phyloP scores from a whole-genome alignment of 441 rosid genomes.

The Erysimum cheiri region DNA sequence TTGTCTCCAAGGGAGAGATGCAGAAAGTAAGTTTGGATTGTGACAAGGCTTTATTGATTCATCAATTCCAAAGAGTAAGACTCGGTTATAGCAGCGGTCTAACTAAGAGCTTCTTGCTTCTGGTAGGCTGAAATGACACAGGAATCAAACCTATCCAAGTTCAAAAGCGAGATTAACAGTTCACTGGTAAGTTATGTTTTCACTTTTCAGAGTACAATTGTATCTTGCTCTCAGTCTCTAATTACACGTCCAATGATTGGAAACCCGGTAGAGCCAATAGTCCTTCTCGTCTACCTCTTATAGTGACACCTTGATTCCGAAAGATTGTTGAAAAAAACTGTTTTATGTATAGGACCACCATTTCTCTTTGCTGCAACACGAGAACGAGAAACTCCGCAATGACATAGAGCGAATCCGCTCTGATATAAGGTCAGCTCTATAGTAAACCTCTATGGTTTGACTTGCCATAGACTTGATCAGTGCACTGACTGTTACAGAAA shows the following conservation, averaged over 20 bases:
- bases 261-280: not conserved
- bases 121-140: conserved; percentile 62
- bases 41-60: not conserved
- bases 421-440: conserved; percentile 60
- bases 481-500: conserved; percentile 8
- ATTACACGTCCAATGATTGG: conserved; percentile 11
- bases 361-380: conserved; percentile 69
- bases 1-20: conserved; percentile 67
- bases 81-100: not conserved
- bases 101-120: conserved; percentile 22
- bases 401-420: conserved; percentile 64
- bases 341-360: conserved; percentile 54
- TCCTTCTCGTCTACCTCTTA: not conserved
- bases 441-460: not conserved
- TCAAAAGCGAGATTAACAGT: conserved; percentile 66
- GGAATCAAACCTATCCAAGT: conserved; percentile 64
- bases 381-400: conserved; percentile 62
- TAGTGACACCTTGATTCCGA: not conserved
- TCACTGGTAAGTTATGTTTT: conserved; percentile 51
- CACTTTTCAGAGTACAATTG: not conserved
- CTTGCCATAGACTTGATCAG: conserved; percentile 9
- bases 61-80: not conserved
- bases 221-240: not conserved
- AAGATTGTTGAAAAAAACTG: conserved; percentile 1
- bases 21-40: conserved; percentile 51